Evolutionary conservation across 2,329 filamentous ascomycete species (phyloP), one percentile per base, ranked within the genome.

Genomic region (Fusarium kyushuense): DNA sequence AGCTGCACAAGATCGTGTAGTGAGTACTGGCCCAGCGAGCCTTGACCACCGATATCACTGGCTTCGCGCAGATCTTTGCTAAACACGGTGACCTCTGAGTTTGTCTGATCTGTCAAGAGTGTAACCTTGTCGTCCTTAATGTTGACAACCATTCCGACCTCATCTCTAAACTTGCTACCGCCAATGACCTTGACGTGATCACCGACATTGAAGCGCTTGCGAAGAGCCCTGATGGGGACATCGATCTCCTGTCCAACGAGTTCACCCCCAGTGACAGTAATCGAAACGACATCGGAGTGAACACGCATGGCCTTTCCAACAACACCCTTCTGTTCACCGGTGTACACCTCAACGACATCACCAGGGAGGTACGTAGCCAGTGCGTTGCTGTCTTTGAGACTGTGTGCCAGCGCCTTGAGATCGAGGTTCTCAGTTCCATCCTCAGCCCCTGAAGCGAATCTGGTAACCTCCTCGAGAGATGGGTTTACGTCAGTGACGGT

Each of bases 161-260:
- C 96, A 73, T 97, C 96, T 56, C 92, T 89, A 78, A 94, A 98
- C 73, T 93, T 92, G 81, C 94, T 97, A 38, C 94, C 95, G 56
- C 96, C 95, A 76, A 97, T 97, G 71, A 99, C 96, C 83, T 98
- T 98, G 83, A 99, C 96, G 76, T 99, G 96, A 75, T 99, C 96
- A 84, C 96, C 96, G 65, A 94, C 87, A 69, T 87, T 89, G 86
- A 99, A 99, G 30, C 93, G 88, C 81, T 99, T 99, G 59, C 96
- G 92, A 27, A 99, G 85, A 43, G 93, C 92, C 80, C 96, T 96
- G 66, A 94, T 91, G 2, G 96, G 96, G 13, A 97, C 94, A 77
- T 98, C 95, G 45, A 99, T 96, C 7, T 87, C 89, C 77, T 97
- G 92, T 12, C 94, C 95, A 52, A 83, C 84, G 29, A 98, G 84